A percentile compares a stretch with the other conserved stretches of the same genome.
Evolutionary conservation across 371 early-diverging fungal genomes (phyloP).

Genomic region (Haplosporangium sp.): DNA sequence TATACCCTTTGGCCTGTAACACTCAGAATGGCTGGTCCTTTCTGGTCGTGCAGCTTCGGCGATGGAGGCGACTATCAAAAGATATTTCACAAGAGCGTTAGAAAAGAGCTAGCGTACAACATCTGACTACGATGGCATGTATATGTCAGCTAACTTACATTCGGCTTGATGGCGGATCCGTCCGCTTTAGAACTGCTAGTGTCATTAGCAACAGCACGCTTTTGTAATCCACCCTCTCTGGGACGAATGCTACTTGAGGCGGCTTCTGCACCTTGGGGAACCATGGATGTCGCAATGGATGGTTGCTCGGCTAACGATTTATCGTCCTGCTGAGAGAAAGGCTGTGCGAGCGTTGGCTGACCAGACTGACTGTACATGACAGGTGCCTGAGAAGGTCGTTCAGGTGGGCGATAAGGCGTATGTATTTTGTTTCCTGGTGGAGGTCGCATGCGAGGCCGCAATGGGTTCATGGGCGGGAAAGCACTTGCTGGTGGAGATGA

Average conservation of each 20-base stretch:
- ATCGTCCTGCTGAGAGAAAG: conserved; percentile 27
- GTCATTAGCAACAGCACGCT: conserved; percentile 30
- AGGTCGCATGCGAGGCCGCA: conserved; percentile 35
- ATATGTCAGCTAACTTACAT: conserved; percentile 4
- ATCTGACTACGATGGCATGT: background rate
- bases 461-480: conserved; percentile 32
- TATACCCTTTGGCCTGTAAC: conserved; percentile 26
- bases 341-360: conserved; percentile 32
- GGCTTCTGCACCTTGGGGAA: conserved; percentile 36
- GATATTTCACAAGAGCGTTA: background rate
- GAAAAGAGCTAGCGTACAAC: background rate
- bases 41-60: conserved; percentile 45
- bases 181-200: conserved; percentile 21
- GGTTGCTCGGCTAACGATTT: conserved; percentile 7
- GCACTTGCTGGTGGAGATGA: conserved; percentile 48
- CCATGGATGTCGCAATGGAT: conserved; percentile 17
- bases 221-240: conserved; percentile 45
- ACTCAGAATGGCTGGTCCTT: conserved; percentile 50
- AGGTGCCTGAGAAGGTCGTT: conserved; percentile 52
- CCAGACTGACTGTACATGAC: conserved; percentile 51
- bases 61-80: conserved; percentile 43
- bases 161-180: background rate
- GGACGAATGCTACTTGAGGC: conserved; percentile 48
- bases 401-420: conserved; percentile 51
- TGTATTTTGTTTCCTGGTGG: conserved; percentile 43